Percentiles rank a stretch among this genome's conserved stretches.
Evolutionary conservation across 2,329 filamentous ascomycete species (phyloP).

Genomic region (Pestalotiopsis sp.): DNA sequence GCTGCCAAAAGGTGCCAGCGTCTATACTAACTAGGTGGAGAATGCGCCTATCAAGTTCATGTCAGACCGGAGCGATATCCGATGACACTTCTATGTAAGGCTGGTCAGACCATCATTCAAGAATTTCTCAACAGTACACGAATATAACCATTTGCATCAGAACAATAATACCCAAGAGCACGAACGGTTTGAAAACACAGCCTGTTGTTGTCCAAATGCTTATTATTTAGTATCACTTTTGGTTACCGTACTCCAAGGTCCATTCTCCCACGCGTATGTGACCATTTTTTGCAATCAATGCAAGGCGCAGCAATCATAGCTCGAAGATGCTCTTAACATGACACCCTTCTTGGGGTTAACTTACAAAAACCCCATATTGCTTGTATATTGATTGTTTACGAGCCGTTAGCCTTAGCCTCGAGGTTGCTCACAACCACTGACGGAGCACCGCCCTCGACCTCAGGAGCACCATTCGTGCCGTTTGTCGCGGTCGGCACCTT

Average conservation of each 20-base stretch:
- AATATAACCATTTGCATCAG: background rate
- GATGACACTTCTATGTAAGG: too few species aligned
- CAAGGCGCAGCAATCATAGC: background rate
- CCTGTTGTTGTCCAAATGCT: background rate
- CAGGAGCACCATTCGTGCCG: conserved; percentile 22
- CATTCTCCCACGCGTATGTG: background rate
- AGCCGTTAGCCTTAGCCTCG: conserved; percentile 41
- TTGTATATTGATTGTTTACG: conserved; percentile 19
- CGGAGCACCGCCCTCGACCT: conserved; percentile 18
- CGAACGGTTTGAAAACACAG: background rate
- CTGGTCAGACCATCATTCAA: too few species aligned
- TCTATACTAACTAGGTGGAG: too few species aligned
- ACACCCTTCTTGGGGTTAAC: background rate
- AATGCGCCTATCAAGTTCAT: too few species aligned
- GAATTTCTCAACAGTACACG: background rate
- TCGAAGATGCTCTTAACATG: background rate
- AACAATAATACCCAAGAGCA: background rate
- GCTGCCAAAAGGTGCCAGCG: too few species aligned
- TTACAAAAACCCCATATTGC: background rate
- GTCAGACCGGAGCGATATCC: too few species aligned
- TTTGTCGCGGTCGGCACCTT: conserved; percentile 22
- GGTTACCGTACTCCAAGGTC: background rate
- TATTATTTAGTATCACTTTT: background rate
- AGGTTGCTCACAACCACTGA: conserved; percentile 35
- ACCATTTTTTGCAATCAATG: background rate